Evolutionary conservation across 2,329 filamentous ascomycete genomes (phyloP).

Genomic region (Alternaria novae-zelandiae): DNA sequence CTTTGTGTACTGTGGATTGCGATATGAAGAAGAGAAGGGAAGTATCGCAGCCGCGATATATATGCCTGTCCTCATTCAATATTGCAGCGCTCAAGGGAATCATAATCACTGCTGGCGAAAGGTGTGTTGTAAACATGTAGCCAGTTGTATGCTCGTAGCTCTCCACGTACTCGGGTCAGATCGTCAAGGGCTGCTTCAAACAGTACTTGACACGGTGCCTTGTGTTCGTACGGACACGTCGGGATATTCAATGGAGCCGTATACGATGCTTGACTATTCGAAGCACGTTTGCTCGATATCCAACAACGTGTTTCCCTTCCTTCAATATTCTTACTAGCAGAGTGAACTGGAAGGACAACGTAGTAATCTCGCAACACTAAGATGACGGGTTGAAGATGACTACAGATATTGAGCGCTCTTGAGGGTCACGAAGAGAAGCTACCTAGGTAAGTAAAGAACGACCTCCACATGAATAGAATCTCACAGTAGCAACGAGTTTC

Average conservation of each 20-base stretch:
- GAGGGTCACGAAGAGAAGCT: not conserved
- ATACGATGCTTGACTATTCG: not conserved
- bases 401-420: not conserved
- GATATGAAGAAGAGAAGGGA: not conserved
- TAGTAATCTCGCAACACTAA: not conserved
- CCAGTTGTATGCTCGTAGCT: not conserved
- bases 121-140: not conserved
- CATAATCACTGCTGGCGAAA: not conserved
- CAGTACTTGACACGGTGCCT: not conserved
- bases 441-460: not conserved
- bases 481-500: not conserved
- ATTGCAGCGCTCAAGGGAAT: not conserved
- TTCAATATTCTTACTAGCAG: not conserved
- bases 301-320: not conserved
- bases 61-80: not conserved
- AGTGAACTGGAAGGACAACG: too few species aligned
- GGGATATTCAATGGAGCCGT: not conserved
- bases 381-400: not conserved
- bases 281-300: not conserved
- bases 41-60: not conserved
- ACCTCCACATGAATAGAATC: rapidly evolving
- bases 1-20: not conserved
- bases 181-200: not conserved
- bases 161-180: not conserved
- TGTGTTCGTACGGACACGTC: not conserved